Evolutionary conservation across 169 alveolate genomes (phyloP), one percentile per base, ranked within the genome.

Genomic region (Plasmodium chabaudi): DNA sequence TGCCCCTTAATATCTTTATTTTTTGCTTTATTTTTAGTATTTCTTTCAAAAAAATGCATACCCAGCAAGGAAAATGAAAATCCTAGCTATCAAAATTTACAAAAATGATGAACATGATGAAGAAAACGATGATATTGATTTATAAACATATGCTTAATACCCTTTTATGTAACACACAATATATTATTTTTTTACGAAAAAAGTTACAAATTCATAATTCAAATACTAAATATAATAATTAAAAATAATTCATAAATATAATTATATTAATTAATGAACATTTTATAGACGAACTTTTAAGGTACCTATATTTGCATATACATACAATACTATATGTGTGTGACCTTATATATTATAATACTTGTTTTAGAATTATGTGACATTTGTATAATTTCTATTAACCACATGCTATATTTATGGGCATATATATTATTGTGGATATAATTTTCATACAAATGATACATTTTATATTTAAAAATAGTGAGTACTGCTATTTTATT

Each of bases 31-130:
- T 69, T 46, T n/a, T 10, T 69, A 77, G 88, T 77, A 63, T 77
- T 42, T 64, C 75, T 49, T 77, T 77, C 88, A 69, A 69, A 69
- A 69, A 63, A 69, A 27, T 63, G 46, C 67, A n/a, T 12, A 17
- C 34, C 23, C 72, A 17, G 73, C 47, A 63, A 77, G 72, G 34
- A 56, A 63, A 56, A 64, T 68, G 68, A 77, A 77, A 47, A 34
- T 51, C 23, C 25, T 77, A 51, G 79, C 65, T 56, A 51, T 64
- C 23, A 77, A 77, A 63, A 42, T 77, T 44, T 77, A 77, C 73
- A 77, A 21, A 68, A 77, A 55, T 46, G 60, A 63, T 75, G 70
- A 21, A 27, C 73, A 53, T 53, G 69, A 64, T 51, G 56, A 63
- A 15, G 23, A 49, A 65, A 53, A n/a, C 21, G 77, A 77, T 44